Conservation (phyloP, 2,329 filamentous ascomycete genomes). For the Fusarium subtropicale region DNA sequence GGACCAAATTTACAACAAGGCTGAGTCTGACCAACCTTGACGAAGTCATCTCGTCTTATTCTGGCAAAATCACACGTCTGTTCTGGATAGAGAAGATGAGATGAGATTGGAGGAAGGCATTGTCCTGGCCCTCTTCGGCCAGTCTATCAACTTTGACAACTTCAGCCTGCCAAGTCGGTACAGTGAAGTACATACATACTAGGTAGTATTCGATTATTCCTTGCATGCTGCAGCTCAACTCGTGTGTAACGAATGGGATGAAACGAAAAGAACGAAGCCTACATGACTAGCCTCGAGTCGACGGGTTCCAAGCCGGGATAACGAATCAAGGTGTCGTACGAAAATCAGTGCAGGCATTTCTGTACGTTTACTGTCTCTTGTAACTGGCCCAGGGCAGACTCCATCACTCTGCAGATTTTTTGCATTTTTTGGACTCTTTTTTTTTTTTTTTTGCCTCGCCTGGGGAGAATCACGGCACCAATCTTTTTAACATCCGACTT, state of each 20-base stretch:
- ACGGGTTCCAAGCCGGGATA: slow-evolving; percentile 19
- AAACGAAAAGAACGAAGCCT: slow-evolving; percentile 22
- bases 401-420: slow-evolving; percentile 41
- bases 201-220: slow-evolving; percentile 29
- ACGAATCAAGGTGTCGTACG: slow-evolving; percentile 4
- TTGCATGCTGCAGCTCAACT: slow-evolving; percentile 42
- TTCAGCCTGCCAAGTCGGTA: slow-evolving; percentile 19
- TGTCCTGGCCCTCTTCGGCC: slow-evolving; percentile 36
- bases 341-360: slow-evolving; percentile 18
- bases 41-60: slow-evolving; percentile 20
- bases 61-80: slow-evolving; percentile 10
- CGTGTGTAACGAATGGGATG: slow-evolving; percentile 29
- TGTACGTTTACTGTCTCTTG: background rate
- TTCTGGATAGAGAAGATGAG: slow-evolving; percentile 17
- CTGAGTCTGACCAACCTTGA: slow-evolving; percentile 35
- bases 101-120: slow-evolving; percentile 35
- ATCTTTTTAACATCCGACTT: slow-evolving; percentile 31
- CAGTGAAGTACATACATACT: slow-evolving; percentile 3
- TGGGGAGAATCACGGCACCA: slow-evolving; percentile 22
- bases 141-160: slow-evolving; percentile 32
- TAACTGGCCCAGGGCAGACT: slow-evolving; percentile 16
- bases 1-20: slow-evolving; percentile 21
- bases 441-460: slow-evolving; percentile 26
- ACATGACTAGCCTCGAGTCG: slow-evolving; percentile 16
- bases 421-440: slow-evolving; percentile 12